Evolutionary conservation across 768 basidiomycete genomes (phyloP).

Genomic region (Phaeotremella fagi): DNA sequence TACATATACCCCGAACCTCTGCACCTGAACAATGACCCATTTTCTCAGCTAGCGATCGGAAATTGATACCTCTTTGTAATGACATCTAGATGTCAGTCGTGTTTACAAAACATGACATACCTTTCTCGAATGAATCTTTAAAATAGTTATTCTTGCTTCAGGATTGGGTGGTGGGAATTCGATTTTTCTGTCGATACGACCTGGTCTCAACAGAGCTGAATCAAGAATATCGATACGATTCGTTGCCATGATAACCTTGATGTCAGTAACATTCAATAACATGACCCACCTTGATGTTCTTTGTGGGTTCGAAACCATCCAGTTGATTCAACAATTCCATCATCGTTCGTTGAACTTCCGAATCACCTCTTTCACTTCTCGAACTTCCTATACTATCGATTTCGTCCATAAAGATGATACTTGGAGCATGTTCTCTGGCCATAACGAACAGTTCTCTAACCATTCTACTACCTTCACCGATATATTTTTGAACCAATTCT

Average conservation of each 20-base stretch:
- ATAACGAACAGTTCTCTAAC: constrained; percentile 96
- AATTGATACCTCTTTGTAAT: constrained; percentile 91
- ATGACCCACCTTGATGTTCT: constrained; percentile 64
- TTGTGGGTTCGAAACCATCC: constrained; percentile 78
- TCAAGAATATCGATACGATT: constrained; percentile 98
- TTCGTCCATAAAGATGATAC: constrained; percentile 99
- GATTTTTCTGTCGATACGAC: constrained; percentile 94
- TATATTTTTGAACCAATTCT: constrained; percentile 96
- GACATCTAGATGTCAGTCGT: constrained; percentile 66
- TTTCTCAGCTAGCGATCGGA: constrained; percentile 93
- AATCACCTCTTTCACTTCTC: constrained; percentile 76
- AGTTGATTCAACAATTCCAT: constrained; percentile 81
- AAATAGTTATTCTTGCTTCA: constrained; percentile 92
- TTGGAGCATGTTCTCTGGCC: constrained; percentile 94
- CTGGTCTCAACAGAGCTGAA: constrained; percentile 83
- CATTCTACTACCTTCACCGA: constrained; percentile 94
- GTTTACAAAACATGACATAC: constrained; percentile 47
- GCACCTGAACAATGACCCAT: constrained; percentile 99
- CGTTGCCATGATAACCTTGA: constrained; percentile 82
- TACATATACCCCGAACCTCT: constrained; percentile 94
- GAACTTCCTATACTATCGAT: constrained; percentile 96
- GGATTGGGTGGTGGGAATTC: constrained; percentile 94
- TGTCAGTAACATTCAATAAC: neutral
- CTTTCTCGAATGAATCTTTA: constrained; percentile 94
- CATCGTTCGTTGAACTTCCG: constrained; percentile 87